Conservation (phyloP, 2,329 filamentous ascomycete genomes). For the Hymenoscyphus occultus region DNA sequence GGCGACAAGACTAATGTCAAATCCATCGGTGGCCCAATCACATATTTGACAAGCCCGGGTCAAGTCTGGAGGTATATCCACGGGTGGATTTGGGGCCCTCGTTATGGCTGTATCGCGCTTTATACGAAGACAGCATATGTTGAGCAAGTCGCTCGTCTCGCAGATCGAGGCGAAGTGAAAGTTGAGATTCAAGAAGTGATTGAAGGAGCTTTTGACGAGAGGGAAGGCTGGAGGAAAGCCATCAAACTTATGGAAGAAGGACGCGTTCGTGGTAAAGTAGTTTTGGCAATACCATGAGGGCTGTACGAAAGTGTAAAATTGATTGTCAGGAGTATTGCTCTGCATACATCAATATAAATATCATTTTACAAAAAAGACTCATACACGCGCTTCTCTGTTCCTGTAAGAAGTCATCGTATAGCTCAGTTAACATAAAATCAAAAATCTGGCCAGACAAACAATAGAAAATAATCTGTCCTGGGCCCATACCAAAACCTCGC, state of each 20-base stretch:
- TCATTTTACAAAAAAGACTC: too few relatives aligned
- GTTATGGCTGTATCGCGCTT: conserved; percentile 29
- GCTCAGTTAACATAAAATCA: background rate
- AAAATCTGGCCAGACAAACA: background rate
- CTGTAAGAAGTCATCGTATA: background rate
- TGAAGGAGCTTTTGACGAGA: conserved; percentile 27
- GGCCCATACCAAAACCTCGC: background rate
- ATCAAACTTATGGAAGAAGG: conserved; percentile 23
- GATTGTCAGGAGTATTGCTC: too few relatives aligned
- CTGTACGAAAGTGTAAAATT: background rate
- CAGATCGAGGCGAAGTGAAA: conserved; percentile 25
- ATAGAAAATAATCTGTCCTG: background rate
- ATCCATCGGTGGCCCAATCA: conserved; percentile 29
- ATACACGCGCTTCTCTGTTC: background rate
- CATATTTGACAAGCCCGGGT: conserved; percentile 29
- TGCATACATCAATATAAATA: too few relatives aligned
- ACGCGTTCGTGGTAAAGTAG: conserved; percentile 27
- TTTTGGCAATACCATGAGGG: conserved; percentile 23
- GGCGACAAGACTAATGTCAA: conserved; percentile 32
- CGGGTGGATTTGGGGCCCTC: conserved; percentile 32
- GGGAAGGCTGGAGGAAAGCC: conserved; percentile 26
- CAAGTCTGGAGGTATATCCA: conserved; percentile 31
- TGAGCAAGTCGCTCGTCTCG: conserved; percentile 22
- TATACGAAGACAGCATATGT: conserved; percentile 18
- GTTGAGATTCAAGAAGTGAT: conserved; percentile 26